phyloP scores from a whole-genome alignment of 2,329 filamentous ascomycete genomes.

The Dactylella cylindrospora region DNA sequence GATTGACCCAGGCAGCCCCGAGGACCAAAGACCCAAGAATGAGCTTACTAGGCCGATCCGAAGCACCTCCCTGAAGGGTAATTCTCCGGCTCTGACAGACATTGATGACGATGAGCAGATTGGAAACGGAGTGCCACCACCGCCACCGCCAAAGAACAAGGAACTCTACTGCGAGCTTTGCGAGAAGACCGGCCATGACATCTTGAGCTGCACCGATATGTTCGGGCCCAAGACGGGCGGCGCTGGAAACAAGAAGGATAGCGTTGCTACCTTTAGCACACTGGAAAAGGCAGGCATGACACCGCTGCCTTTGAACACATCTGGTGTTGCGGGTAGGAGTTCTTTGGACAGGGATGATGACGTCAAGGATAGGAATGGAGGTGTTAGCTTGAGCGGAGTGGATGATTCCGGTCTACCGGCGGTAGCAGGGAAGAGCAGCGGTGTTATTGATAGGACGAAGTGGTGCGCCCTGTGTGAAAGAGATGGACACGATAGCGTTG shows the following conservation, averaged over 20 bases:
- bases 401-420: slow-evolving; percentile 63
- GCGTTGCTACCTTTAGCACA: slow-evolving; percentile 33
- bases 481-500: slow-evolving; percentile 93
- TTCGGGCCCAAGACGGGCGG: slow-evolving; percentile 57
- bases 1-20: neutral
- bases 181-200: slow-evolving; percentile 87
- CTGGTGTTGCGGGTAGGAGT: slow-evolving; percentile 28
- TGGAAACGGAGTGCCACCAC: slow-evolving; percentile 46
- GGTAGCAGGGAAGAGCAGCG: slow-evolving; percentile 75
- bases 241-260: slow-evolving; percentile 41
- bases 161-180: slow-evolving; percentile 93
- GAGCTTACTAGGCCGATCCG: neutral
- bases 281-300: slow-evolving; percentile 42
- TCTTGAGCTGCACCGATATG: slow-evolving; percentile 91
- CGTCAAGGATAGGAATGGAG: slow-evolving; percentile 7
- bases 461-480: slow-evolving; percentile 97
- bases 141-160: slow-evolving; percentile 66
- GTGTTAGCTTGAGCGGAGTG: slow-evolving; percentile 31
- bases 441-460: slow-evolving; percentile 77
- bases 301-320: slow-evolving; percentile 33
- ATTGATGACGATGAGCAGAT: slow-evolving; percentile 35
- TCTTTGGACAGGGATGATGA: slow-evolving; percentile 35
- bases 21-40: neutral
- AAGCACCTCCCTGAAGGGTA: slow-evolving; percentile 2
- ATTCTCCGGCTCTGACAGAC: slow-evolving; percentile 29